Conservation (phyloP, 495 filamentous ascomycete species). For the Neurospora pannonica region DNA sequence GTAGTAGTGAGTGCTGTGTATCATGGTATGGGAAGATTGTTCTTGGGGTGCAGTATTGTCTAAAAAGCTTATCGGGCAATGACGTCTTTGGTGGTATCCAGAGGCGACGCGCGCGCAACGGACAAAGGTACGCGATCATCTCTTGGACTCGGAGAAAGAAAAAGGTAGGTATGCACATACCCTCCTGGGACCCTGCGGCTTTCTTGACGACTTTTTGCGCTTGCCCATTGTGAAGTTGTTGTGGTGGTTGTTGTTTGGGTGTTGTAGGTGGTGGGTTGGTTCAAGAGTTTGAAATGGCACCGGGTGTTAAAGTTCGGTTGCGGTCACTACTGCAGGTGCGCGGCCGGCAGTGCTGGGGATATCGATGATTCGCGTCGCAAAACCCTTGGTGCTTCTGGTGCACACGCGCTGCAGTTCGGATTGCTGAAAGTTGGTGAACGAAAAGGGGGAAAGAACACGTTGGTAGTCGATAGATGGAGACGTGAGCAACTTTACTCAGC, state of each 20-base stretch:
- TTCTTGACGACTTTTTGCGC: conserved; percentile 85
- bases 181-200: conserved; percentile 77
- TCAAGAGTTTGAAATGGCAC: neutral
- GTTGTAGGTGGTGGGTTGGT: neutral
- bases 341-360: neutral
- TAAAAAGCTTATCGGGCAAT: neutral
- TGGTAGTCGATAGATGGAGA: neutral
- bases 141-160: neutral
- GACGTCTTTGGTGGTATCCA: neutral
- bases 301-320: neutral
- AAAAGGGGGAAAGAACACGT: neutral
- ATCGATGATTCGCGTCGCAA: neutral
- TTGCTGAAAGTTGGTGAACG: neutral
- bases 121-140: neutral
- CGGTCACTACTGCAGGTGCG: neutral
- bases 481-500: neutral
- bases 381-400: neutral
- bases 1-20: neutral
- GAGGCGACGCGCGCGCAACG: neutral
- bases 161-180: conserved; percentile 31
- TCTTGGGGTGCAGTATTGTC: neutral
- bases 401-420: neutral
- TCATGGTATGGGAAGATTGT: neutral
- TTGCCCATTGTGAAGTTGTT: conserved; percentile 52
- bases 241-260: neutral